These are phyloP conservation scores for Gossypium arboreum DNA, from an alignment of 345 rosid genomes.

Conservation along the genomic window DNA sequence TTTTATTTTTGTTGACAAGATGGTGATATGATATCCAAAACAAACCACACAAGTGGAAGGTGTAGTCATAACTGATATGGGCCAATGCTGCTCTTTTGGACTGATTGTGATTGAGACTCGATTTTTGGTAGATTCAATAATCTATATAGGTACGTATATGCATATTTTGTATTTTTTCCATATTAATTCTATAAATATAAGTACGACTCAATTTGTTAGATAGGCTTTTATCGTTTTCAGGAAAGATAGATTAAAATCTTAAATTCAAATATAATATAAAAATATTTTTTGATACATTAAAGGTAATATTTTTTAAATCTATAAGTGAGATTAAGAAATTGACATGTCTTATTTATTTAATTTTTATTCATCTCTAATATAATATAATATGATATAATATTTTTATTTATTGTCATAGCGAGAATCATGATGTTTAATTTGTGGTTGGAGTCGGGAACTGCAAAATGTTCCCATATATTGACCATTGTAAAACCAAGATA, in stretches of 20 bases:
- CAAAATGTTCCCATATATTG: not conserved
- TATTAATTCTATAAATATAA: not conserved
- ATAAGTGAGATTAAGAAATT: no score
- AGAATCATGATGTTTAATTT: not conserved
- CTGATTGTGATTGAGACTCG: not conserved
- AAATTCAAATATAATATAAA: not conserved
- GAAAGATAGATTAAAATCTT: no score
- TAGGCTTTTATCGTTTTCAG: no score
- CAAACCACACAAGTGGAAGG: slow-evolving; percentile 1
- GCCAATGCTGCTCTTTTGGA: not conserved
- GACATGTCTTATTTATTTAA: no score
- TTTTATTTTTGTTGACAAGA: not conserved
- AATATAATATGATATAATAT: no score
- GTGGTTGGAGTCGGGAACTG: not conserved
- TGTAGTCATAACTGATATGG: not conserved
- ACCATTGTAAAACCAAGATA: not conserved
- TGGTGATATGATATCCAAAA: not conserved
- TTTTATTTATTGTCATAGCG: no score
- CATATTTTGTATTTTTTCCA: not conserved
- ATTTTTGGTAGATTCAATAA: not conserved
- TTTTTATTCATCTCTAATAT: no score
- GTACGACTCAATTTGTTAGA: not conserved
- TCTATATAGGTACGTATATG: not conserved
- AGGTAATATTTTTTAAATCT: no score
- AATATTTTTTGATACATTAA: not conserved